These are phyloP conservation scores for Xerocomellus chrysenteron DNA, from an alignment of 768 basidiomycete genomes.

Conservation along the genomic window DNA sequence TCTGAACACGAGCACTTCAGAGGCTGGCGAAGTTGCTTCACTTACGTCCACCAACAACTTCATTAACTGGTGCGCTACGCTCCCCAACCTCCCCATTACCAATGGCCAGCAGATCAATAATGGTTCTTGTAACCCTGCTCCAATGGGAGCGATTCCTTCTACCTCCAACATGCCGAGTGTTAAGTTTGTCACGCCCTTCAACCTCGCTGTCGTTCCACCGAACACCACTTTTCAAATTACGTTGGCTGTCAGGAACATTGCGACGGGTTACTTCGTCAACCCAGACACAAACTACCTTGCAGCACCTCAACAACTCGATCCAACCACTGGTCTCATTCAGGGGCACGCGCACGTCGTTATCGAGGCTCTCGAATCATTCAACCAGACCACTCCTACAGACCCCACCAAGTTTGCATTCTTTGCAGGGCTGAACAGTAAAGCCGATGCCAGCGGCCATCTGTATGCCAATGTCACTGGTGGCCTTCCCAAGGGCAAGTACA, in stretches of 20 bases:
- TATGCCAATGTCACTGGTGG: slow-evolving; percentile 50
- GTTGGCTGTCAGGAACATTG: slow-evolving; percentile 44
- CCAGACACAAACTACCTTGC: slow-evolving; percentile 50
- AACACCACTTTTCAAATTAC: slow-evolving; percentile 53
- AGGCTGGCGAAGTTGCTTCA: slow-evolving; percentile 52
- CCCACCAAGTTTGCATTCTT: slow-evolving; percentile 59
- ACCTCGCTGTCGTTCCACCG: slow-evolving; percentile 41
- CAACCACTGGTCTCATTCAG: slow-evolving; percentile 45
- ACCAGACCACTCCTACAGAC: slow-evolving; percentile 48
- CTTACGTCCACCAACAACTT: slow-evolving; percentile 71
- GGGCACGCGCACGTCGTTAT: slow-evolving; percentile 68
- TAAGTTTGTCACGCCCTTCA: slow-evolving; percentile 52
- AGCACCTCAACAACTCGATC: slow-evolving; percentile 53
- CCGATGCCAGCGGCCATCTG: slow-evolving; percentile 45
- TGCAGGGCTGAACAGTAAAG: slow-evolving; percentile 46
- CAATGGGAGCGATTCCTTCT: slow-evolving; percentile 59
- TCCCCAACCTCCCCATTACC: slow-evolving; percentile 51
- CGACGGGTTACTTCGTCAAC: slow-evolving; percentile 61
- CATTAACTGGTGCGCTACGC: slow-evolving; percentile 62
- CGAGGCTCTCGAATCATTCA: slow-evolving; percentile 47
- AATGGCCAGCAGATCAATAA: slow-evolving; percentile 53
- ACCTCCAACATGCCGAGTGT: slow-evolving; percentile 49
- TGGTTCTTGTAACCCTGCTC: slow-evolving; percentile 61
- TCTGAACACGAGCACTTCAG: slow-evolving; percentile 25
- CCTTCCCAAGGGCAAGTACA: slow-evolving; percentile 52